Evolutionary conservation across 495 filamentous ascomycete genomes (phyloP).

Genomic region (Penicillium soppii): DNA sequence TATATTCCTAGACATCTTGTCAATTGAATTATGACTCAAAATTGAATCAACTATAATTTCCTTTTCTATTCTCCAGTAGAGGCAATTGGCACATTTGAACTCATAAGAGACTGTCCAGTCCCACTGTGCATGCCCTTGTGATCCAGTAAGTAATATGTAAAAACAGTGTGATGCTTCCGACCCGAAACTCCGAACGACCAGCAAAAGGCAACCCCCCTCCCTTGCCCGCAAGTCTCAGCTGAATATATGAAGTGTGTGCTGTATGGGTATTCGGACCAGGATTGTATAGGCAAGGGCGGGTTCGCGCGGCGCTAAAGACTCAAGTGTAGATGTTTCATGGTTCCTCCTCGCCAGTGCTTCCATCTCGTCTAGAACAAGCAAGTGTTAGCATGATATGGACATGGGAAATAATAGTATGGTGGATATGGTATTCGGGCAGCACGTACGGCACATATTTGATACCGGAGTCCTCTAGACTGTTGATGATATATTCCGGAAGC

Average conservation of each 20-base stretch:
- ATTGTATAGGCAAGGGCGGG: conserved; percentile 7
- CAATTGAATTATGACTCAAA: conserved; percentile 15
- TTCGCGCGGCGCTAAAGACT: conserved; percentile 1
- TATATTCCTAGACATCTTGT: conserved; percentile 24
- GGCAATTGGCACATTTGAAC: neutral
- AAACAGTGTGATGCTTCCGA: conserved; percentile 25
- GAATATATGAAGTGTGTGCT: conserved; percentile 1
- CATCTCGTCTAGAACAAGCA: conserved; percentile 41
- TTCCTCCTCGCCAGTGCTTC: conserved; percentile 52
- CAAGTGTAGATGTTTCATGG: conserved; percentile 15
- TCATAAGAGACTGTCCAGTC: conserved; percentile 5
- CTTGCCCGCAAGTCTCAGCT: neutral
- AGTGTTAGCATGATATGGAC: conserved; percentile 3
- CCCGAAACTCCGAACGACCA: conserved; percentile 23
- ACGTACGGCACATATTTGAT: conserved; percentile 66
- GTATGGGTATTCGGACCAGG: conserved; percentile 14
- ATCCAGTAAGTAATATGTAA: conserved; percentile 12
- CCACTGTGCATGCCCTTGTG: conserved; percentile 11
- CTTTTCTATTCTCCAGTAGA: neutral
- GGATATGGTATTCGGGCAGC: neutral
- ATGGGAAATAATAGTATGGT: neutral
- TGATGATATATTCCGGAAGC: conserved; percentile 64
- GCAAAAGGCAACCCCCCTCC: conserved; percentile 7
- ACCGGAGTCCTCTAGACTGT: conserved; percentile 65
- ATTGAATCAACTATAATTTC: neutral